phyloP scores from a whole-genome alignment of 495 filamentous ascomycete species.

The Chaetomium tenue region DNA sequence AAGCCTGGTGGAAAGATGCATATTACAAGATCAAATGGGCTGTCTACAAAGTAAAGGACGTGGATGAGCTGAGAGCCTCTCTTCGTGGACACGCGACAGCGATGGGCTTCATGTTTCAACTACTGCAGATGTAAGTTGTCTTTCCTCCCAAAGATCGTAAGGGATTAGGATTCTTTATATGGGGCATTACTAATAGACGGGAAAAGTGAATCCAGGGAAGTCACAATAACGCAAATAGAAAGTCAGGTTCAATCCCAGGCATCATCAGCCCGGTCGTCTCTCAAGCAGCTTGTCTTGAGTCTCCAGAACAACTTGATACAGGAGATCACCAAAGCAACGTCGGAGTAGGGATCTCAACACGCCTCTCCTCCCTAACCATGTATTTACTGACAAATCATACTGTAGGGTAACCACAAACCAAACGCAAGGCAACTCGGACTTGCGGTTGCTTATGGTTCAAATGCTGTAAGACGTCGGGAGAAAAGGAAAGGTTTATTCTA shows the following conservation, averaged over 20 bases:
- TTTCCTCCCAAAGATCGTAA: neutral
- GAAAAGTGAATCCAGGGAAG: neutral
- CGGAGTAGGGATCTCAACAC: neutral
- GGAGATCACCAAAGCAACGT: neutral
- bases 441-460: neutral
- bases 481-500: neutral
- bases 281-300: neutral
- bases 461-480: neutral
- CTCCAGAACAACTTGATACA: neutral
- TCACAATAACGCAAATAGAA: neutral
- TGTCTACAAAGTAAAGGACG: neutral
- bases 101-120: conserved; percentile 2
- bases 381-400: neutral
- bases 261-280: neutral
- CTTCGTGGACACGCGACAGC: neutral
- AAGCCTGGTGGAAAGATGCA: neutral
- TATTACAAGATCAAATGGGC: conserved; percentile 5
- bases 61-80: neutral
- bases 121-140: neutral
- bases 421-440: neutral
- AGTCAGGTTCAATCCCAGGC: neutral
- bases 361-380: neutral
- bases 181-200: neutral
- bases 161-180: neutral
- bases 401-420: neutral